Evolutionary conservation across 768 basidiomycete species (phyloP), one percentile per base, ranked within the genome.

Genomic region (Rhodotorula paludigena): DNA sequence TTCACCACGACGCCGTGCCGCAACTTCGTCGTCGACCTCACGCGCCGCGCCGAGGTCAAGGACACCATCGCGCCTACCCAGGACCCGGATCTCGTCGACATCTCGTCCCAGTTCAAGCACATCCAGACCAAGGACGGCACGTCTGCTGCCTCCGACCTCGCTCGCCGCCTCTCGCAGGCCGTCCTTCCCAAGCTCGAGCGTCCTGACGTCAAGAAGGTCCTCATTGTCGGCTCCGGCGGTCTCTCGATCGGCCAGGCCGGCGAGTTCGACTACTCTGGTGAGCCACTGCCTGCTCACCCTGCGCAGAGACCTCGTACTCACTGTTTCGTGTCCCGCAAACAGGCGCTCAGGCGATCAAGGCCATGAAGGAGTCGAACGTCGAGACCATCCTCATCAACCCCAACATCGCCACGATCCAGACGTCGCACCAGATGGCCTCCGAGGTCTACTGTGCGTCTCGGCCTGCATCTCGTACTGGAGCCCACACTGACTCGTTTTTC

Each of bases 341-440:
- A 81, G 80, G 96, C 53, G 97, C 94, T 11, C 96, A 99, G 80
- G 96, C 96, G 16, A 86, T 99, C 80, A 98, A 99, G 79, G 96
- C 96, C 23, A 86, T 99, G 59, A 86, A 87, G 74, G 96, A 99
- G 79, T 91, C 93, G 78, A 93, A 93, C 60, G 87, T 99, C 58
- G 73, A 75, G 56, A 73, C 73, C 39, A 87, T 99, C 70, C 86
- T 99, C 71, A 91, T 99, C 79, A 99, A 98, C 79, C 96, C 96
- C 54, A 98, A 99, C 62, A 74, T 98, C 72, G 94, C 96, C 49
- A 98, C 96, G 38, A 97, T 94, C 88, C 96, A 99, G 80, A 98
- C 96, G 2, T 97, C 93, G 14, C 96, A 99, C 77, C 87, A 97
- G 78, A 83, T 99, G 71, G 96, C 96, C 36, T 88, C 88, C 2